Percentiles rank a stretch among this genome's conserved stretches.
phyloP scores from a whole-genome alignment of 768 basidiomycete genomes.

The Boletus huronensis region DNA sequence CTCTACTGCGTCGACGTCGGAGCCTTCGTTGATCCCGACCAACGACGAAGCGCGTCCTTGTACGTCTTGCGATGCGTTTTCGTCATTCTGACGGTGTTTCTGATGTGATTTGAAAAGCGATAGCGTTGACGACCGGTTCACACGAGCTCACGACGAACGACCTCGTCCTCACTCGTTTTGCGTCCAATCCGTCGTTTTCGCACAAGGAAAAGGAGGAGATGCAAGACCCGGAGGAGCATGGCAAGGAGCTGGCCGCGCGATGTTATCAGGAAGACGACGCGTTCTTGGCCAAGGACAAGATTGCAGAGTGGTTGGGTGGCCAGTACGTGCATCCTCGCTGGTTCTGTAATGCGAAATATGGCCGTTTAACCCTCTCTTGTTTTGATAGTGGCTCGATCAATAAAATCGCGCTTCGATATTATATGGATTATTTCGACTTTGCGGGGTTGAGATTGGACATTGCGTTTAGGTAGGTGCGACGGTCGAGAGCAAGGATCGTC shows the following conservation, averaged over 20 bases:
- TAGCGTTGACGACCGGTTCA: constrained; percentile 35
- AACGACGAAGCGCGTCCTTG: constrained; percentile 48
- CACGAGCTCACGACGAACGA: constrained; percentile 58
- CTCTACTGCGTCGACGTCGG: constrained; percentile 73
- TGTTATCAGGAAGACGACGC: constrained; percentile 87
- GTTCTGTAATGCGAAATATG: not conserved
- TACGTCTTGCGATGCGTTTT: constrained; percentile 33
- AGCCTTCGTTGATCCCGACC: constrained; percentile 68
- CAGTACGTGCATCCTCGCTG: constrained; percentile 54
- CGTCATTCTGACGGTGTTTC: constrained; percentile 11
- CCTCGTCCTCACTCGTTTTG: constrained; percentile 41
- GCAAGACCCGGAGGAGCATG: constrained; percentile 59
- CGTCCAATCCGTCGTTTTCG: constrained; percentile 36
- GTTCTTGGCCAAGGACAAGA: constrained; percentile 79
- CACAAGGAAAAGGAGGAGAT: constrained; percentile 55
- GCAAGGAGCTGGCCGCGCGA: constrained; percentile 66
- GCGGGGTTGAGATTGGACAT: constrained; percentile 73
- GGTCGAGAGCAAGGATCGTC: not conserved
- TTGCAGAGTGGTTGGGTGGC: constrained; percentile 95
- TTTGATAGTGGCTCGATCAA: constrained; percentile 66
- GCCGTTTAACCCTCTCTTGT: not conserved
- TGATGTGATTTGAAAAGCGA: constrained; percentile 10
- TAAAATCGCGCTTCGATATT: constrained; percentile 68
- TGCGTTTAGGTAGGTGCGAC: constrained; percentile 71
- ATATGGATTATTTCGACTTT: constrained; percentile 91